phyloP scores from a whole-genome alignment of 257 asterid species.

The Cynanchum wilfordii region DNA sequence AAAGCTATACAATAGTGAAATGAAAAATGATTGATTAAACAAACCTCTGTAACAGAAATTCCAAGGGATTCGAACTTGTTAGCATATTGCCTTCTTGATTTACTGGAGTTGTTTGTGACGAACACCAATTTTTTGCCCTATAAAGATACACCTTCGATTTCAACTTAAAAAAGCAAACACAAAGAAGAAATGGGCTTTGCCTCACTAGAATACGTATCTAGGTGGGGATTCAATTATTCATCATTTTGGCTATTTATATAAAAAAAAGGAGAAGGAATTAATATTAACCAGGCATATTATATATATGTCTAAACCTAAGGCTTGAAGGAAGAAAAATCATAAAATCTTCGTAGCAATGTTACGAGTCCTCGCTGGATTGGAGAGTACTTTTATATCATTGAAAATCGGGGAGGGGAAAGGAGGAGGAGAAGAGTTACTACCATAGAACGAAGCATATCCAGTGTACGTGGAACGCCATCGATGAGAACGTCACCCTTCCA shows the following conservation, averaged over 20 bases:
- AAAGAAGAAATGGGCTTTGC: background rate
- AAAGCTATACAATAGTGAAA: background rate
- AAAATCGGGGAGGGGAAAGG: background rate
- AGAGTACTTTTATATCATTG: background rate
- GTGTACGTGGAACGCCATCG: conserved; percentile 71
- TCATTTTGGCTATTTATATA: background rate
- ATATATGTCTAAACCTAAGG: background rate
- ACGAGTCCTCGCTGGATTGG: background rate
- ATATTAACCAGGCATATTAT: background rate
- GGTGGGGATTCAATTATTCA: background rate
- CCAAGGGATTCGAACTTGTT: conserved; percentile 77
- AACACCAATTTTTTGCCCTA: conserved; percentile 87
- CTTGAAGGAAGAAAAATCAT: background rate
- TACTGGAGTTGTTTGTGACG: conserved; percentile 90
- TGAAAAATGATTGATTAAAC: conserved; percentile 15
- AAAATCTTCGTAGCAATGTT: background rate
- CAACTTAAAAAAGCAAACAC: background rate
- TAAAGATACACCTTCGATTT: background rate
- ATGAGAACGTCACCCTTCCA: conserved; percentile 89
- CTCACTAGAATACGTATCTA: background rate
- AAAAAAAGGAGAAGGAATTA: background rate
- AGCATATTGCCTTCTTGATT: conserved; percentile 71
- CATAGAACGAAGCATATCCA: conserved; percentile 70
- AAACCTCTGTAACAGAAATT: conserved; percentile 74
- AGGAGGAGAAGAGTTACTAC: conserved; percentile 20